These are phyloP conservation scores for Hymenotorrendiella dingleyae DNA, from an alignment of 2,329 filamentous ascomycete species.

Conservation along the genomic window DNA sequence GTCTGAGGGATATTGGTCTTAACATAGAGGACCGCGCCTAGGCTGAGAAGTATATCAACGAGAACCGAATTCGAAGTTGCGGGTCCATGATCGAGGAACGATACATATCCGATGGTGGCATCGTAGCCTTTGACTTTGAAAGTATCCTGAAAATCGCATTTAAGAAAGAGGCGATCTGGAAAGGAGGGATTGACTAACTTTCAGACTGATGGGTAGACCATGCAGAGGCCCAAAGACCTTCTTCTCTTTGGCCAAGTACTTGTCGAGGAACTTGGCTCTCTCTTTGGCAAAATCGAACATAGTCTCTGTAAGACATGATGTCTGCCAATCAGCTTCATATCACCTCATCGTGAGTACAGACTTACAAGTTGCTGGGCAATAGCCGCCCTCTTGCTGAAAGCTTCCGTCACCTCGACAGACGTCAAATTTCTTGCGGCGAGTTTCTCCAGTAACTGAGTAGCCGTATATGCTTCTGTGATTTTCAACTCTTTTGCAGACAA, in stretches of 20 bases:
- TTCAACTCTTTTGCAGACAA: constrained; percentile 11
- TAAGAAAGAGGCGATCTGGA: background rate
- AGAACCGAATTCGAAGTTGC: constrained; percentile 60
- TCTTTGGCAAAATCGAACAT: constrained; percentile 41
- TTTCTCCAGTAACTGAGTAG: constrained; percentile 9
- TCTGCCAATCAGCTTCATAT: constrained; percentile 38
- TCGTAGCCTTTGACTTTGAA: constrained; percentile 80
- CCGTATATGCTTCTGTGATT: constrained; percentile 16
- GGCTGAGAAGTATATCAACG: constrained; percentile 70
- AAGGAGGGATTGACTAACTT: background rate
- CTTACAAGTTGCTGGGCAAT: constrained; percentile 40
- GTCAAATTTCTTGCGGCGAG: constrained; percentile 12
- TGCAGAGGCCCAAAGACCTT: constrained; percentile 14
- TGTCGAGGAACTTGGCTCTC: constrained; percentile 39
- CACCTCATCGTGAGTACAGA: background rate
- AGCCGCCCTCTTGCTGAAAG: constrained; percentile 42
- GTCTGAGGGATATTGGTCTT: constrained; percentile 87
- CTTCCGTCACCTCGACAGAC: constrained; percentile 33
- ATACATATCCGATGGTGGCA: constrained; percentile 70
- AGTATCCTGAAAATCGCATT: constrained; percentile 34
- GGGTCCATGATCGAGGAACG: constrained; percentile 57
- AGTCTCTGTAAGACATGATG: constrained; percentile 37
- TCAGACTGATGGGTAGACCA: constrained; percentile 14
- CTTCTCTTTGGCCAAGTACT: constrained; percentile 32
- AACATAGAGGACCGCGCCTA: constrained; percentile 79